Evolutionary conservation across 495 filamentous ascomycete species (phyloP), one percentile per base, ranked within the genome.

Genomic region (Aspergillus campestris): DNA sequence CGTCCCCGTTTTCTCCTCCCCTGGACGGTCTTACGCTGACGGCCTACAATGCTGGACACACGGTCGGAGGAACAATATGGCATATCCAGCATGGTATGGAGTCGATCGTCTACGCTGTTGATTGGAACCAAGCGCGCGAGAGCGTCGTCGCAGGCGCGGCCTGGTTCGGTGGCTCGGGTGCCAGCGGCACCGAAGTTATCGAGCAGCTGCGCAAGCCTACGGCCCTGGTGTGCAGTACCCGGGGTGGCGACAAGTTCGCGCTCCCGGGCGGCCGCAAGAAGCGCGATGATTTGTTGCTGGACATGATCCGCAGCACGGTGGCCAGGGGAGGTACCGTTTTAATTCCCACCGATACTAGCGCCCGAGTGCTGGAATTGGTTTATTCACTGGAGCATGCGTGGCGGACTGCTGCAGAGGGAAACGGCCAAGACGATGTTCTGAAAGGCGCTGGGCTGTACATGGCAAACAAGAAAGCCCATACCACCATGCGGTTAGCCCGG

Each of bases 71-170:
- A 47, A 95, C 92, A 24, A 95, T 99, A 65, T 99, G 92, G 92
- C 91, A 97, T 58, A 89, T 99, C 50, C 92, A 95, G 47, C 89
- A 97, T 71, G 89, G 89, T 1, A 76, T 96, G 60, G 92, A 99
- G 59, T 94, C 89, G 1, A 92, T 99, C 32, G 90, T 97, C 9
- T 96, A 99, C 52, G 91, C 94, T 1, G 84, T 95, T 10, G 91
- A 97, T 55, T 99, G 94, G 92, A 96, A 95, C 55, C 89, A 96
- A 60, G 86, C 81, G 8, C 77, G 87, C 39, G 92, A 99, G 62
- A 94, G 94, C 70, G 87, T 95, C 9, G 78, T 94, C 34, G 79
- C 91, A 2, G 92, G 90, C 47, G 94, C 92, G 32, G 87, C 90
- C 12, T 96, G 92, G 87, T 76, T 99, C 35, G 86, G 86, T 29